A percentile compares a stretch with the other conserved stretches of the same genome.
These are phyloP conservation scores for Sodiomyces alkalinus DNA, from an alignment of 2,329 filamentous ascomycete species.

Conservation along the genomic window DNA sequence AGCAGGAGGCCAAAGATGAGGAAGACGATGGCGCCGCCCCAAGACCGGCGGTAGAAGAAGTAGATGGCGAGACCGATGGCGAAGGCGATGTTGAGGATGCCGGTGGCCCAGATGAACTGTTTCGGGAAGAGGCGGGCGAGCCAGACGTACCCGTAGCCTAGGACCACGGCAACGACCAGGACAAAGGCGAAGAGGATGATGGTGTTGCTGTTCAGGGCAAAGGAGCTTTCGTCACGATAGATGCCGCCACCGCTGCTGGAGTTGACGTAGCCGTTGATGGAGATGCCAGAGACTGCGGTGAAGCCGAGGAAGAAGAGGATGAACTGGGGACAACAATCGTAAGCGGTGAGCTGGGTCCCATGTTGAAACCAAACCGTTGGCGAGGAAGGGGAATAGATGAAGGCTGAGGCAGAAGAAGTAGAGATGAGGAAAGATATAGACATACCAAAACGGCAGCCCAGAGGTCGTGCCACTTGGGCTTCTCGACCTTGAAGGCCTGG, in stretches of 20 bases:
- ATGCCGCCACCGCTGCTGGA: constrained; percentile 56
- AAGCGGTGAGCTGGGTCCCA: background rate
- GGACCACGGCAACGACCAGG: constrained; percentile 54
- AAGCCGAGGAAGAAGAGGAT: constrained; percentile 59
- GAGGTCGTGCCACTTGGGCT: constrained; percentile 77
- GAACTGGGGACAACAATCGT: constrained; percentile 29
- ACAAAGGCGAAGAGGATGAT: constrained; percentile 73
- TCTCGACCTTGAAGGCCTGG: constrained; percentile 66
- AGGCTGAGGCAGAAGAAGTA: constrained; percentile 6
- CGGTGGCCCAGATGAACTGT: constrained; percentile 84
- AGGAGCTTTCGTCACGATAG: constrained; percentile 51
- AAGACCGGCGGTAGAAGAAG: constrained; percentile 65
- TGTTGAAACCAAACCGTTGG: background rate
- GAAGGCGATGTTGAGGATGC: constrained; percentile 73
- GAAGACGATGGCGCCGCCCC: constrained; percentile 76
- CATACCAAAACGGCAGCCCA: constrained; percentile 72
- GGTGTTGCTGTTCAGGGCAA: constrained; percentile 64
- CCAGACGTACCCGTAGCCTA: constrained; percentile 67
- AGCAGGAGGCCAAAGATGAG: constrained; percentile 69
- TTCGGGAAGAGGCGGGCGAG: constrained; percentile 67
- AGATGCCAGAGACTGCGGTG: constrained; percentile 58
- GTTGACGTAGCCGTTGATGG: constrained; percentile 61
- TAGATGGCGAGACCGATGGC: constrained; percentile 78
- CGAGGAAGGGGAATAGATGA: constrained; percentile 2
- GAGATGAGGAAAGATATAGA: constrained; percentile 13